Evolutionary conservation across 306 rosid species (phyloP), one percentile per base, ranked within the genome.

Genomic region (Vigna radiata): DNA sequence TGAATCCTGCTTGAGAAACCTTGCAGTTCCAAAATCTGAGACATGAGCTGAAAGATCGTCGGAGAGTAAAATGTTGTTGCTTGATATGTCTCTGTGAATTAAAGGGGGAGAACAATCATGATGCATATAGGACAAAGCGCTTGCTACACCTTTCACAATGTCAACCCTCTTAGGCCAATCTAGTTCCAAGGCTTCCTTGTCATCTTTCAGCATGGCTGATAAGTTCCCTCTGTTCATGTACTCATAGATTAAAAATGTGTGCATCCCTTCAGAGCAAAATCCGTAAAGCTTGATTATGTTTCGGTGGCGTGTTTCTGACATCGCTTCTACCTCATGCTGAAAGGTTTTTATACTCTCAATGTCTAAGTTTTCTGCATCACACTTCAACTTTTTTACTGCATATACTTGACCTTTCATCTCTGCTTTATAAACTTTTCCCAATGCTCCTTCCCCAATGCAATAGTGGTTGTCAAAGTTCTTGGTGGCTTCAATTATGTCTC

Each of bases 221-320:
- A 87, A 78, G 69, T 70, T 84, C 49, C 90, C 90, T 72, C 85
- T 79, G 50, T 79, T 79, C 76, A 84, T 87, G 15, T 77, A 81
- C 71, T 87, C 86, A 79, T 84, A 84, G 27, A 87, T 77, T 27
- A 87, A 37, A 73, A 87, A 84, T 14, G 81, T 76, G 55, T 82
- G 86, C 16, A 46, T 17, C 67, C 88, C 88, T 76, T 71, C 61
- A 8, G 23, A 79, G 54, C 85, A 87, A 70, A 87, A 84, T 48
- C 90, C 90, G 36, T 76, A 84, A 16, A 87, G 77, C 85, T 76
- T 86, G 43, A 86, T 87, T 63, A 86, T 86, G 76, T 84, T 86
- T 50, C 87, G 41, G 59, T 86, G 90, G 11, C 84, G 50, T 15
- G 76, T 80, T 65, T 82, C 87, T 7, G 79, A 77, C 78, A 87